Evolutionary conservation across 768 basidiomycete species (phyloP), one percentile per base, ranked within the genome.

Genomic region (Austroboletus eburneus): DNA sequence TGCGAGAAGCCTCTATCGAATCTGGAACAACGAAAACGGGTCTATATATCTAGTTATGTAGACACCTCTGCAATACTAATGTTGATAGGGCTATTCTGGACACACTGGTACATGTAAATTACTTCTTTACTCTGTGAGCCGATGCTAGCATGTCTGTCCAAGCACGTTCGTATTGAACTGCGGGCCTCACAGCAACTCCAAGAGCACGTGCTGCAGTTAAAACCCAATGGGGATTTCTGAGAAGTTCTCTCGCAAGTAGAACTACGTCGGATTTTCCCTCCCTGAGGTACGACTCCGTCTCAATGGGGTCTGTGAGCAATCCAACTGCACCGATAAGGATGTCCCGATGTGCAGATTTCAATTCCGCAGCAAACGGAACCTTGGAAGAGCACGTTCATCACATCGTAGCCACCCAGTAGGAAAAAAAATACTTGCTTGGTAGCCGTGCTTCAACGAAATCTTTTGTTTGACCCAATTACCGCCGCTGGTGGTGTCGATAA

Each of bases 401-500:
- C 23, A 37, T 7, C n/a, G 29, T 5, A 3, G 13, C 14, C 7
- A 34, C 3, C 5, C 7, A 29, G 8, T 7, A 7, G 13, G 13
- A 29, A 18, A 18, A 43, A 22, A 44, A 12, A 32, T 21, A 47
- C 63, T 35, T 48, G 77, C 83, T 71, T 87, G 85, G 63, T 83
- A 86, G 7, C 79, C 82, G 20, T 78, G 80, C 8, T 52, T 8
- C 62, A 50, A 32, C 1, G 66, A 42, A 42, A 91, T 83, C 55
- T 81, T 75, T 63, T 87, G 83, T 42, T 72, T 55, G 4, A 51
- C 61, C 70, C 77, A 84, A 54, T 83, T 83, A 3, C 86, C 86
- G 13, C 85, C 88, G 3, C 75, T 73, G 33, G 77, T 81, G 39
- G 75, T 75, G 63, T 94, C 87, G 41, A 94, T 62, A n/a, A 94